Evolutionary conservation across 2,329 filamentous ascomycete species (phyloP).

Genomic region (Diaporthe citrichinensis): DNA sequence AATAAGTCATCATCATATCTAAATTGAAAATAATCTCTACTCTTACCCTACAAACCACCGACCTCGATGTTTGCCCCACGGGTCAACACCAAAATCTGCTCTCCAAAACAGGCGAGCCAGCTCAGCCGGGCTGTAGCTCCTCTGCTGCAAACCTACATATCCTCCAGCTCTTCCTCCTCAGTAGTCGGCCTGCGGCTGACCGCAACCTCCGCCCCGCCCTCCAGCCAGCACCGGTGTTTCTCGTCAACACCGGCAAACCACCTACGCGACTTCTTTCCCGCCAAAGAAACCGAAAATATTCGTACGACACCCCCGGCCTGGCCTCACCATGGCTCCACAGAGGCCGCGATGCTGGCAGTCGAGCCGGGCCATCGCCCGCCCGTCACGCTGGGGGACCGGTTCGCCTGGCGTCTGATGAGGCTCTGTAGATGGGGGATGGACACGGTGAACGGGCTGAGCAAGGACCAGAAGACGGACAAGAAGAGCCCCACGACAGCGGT

Average conservation of each 20-base stretch:
- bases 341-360: constrained; percentile 83
- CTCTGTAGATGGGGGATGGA: constrained; percentile 86
- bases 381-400: constrained; percentile 80
- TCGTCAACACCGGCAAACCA: constrained; percentile 62
- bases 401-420: constrained; percentile 83
- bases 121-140: constrained; percentile 45
- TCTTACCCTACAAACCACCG: constrained; percentile 8
- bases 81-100: constrained; percentile 48
- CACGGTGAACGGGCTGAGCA: constrained; percentile 78
- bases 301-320: constrained; percentile 75
- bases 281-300: constrained; percentile 72
- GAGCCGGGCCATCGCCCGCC: constrained; percentile 83
- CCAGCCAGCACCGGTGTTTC: constrained; percentile 56
- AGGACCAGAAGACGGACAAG: constrained; percentile 78
- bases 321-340: constrained; percentile 81
- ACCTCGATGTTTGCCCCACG: constrained; percentile 48
- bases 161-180: constrained; percentile 34
- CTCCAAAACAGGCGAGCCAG: constrained; percentile 47
- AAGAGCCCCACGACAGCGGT: constrained; percentile 69
- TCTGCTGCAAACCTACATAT: constrained; percentile 39
- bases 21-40: constrained; percentile 1
- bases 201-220: constrained; percentile 46
- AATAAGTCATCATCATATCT: constrained; percentile 1
- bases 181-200: constrained; percentile 48
- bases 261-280: constrained; percentile 74